Conservation (phyloP, 164 flowering plant species). For the Vitis rupestris region DNA sequence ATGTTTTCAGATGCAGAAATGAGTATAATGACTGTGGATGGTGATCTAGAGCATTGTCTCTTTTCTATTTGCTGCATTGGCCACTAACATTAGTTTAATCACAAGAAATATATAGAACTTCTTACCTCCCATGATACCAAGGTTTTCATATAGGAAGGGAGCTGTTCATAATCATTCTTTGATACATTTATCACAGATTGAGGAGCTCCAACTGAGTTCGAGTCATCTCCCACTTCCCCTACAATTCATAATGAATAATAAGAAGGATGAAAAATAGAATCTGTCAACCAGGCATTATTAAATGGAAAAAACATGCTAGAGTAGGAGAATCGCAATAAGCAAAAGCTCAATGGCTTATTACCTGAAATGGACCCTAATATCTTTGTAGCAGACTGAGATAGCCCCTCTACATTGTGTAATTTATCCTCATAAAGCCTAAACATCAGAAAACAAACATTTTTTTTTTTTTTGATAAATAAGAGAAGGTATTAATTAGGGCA, state of each 20-base stretch:
- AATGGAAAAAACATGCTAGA: not conserved
- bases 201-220: conserved; percentile 22
- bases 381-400: conserved; percentile 8
- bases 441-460: not conserved
- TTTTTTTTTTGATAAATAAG: no score
- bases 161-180: conserved; percentile 65
- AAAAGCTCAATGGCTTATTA: not conserved
- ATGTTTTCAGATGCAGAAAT: no score
- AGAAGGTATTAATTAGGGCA: no score
- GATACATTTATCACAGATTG: conserved; percentile 32
- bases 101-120: not conserved
- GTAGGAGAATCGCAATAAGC: not conserved
- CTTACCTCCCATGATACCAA: conserved; percentile 88
- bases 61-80: no score
- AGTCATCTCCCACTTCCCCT: conserved; percentile 25
- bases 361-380: conserved; percentile 23
- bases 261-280: not conserved
- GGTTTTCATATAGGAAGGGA: conserved; percentile 72
- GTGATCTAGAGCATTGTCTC: no score
- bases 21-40: no score
- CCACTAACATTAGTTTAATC: not conserved
- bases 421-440: conserved; percentile 7
- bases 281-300: not conserved
- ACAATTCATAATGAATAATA: not conserved
- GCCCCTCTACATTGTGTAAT: conserved; percentile 3